phyloP scores from a whole-genome alignment of 2,329 filamentous ascomycete genomes.

The Nigrograna mackinnonii region DNA sequence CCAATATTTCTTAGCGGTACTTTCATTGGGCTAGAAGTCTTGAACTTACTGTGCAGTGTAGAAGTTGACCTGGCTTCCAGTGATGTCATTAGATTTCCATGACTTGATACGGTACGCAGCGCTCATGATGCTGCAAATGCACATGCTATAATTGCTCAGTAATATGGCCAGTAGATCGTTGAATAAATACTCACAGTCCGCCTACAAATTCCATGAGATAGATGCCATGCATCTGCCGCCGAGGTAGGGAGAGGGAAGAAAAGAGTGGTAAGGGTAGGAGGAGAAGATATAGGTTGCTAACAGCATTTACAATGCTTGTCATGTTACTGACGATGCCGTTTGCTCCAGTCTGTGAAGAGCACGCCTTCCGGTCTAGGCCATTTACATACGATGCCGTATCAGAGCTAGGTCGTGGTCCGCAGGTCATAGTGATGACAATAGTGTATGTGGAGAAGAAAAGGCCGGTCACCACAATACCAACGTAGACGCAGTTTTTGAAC shows the following conservation, averaged over 20 bases:
- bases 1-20: constrained; percentile 2
- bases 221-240: constrained; percentile 14
- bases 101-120: constrained; percentile 18
- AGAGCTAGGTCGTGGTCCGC: constrained; percentile 14
- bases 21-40: neutral
- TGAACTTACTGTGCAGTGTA: constrained; percentile 13
- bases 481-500: constrained; percentile 19
- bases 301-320: constrained; percentile 11
- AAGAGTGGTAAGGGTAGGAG: constrained; percentile 12
- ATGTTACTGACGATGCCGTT: constrained; percentile 14
- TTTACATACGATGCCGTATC: constrained; percentile 16
- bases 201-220: constrained; percentile 15
- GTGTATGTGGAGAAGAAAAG: constrained; percentile 18
- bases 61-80: constrained; percentile 17
- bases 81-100: constrained; percentile 17
- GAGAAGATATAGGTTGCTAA: constrained; percentile 17
- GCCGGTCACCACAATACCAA: constrained; percentile 18
- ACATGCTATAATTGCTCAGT: constrained; percentile 14
- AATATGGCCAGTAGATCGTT: neutral
- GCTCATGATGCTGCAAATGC: constrained; percentile 16
- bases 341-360: constrained; percentile 11
- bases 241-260: constrained; percentile 9
- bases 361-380: constrained; percentile 13
- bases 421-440: constrained; percentile 17
- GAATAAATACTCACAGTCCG: constrained; percentile 11